These are phyloP conservation scores for Eustoma russellianum DNA, from an alignment of 257 asterid species.

Conservation along the genomic window DNA sequence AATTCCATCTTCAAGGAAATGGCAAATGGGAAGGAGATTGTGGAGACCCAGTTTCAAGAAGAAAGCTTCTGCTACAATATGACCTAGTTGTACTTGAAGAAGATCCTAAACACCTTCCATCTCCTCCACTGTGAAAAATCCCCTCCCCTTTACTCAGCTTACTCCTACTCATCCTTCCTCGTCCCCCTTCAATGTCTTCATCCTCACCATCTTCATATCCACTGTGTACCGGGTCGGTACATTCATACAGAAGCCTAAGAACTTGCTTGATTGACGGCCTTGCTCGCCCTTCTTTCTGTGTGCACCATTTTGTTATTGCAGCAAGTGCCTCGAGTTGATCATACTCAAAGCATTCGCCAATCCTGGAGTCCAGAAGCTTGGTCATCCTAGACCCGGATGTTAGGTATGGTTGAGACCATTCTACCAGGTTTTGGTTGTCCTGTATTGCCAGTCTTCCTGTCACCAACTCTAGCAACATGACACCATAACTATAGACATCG, in stretches of 20 bases:
- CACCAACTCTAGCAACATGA: constrained; percentile 64
- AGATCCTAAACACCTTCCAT: constrained; percentile 62
- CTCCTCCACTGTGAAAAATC: constrained; percentile 51
- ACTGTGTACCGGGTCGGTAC: constrained; percentile 59
- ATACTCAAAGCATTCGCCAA: constrained; percentile 56
- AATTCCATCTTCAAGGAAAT: constrained; percentile 19
- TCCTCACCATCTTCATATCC: constrained; percentile 66
- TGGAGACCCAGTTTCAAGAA: constrained; percentile 57
- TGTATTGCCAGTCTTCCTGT: constrained; percentile 75
- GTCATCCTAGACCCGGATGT: constrained; percentile 33
- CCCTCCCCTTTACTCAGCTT: constrained; percentile 27
- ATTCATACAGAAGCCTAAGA: constrained; percentile 68
- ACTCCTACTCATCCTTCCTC: constrained; percentile 52
- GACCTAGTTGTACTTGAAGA: constrained; percentile 90
- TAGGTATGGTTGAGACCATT: constrained; percentile 57
- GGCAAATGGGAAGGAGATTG: constrained; percentile 52
- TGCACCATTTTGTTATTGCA: constrained; percentile 64
- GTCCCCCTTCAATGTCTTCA: constrained; percentile 33
- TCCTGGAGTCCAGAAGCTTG: constrained; percentile 60
- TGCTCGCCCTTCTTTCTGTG: constrained; percentile 61
- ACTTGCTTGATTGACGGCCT: constrained; percentile 95
- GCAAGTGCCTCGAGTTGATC: constrained; percentile 64
- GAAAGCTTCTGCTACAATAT: constrained; percentile 70
- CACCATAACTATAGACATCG: constrained; percentile 79
- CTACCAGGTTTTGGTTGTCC: constrained; percentile 70